A percentile compares a stretch with the other conserved stretches of the same genome.
phyloP scores from a whole-genome alignment of 2,329 filamentous ascomycete species.

The Nakataea oryzae region DNA sequence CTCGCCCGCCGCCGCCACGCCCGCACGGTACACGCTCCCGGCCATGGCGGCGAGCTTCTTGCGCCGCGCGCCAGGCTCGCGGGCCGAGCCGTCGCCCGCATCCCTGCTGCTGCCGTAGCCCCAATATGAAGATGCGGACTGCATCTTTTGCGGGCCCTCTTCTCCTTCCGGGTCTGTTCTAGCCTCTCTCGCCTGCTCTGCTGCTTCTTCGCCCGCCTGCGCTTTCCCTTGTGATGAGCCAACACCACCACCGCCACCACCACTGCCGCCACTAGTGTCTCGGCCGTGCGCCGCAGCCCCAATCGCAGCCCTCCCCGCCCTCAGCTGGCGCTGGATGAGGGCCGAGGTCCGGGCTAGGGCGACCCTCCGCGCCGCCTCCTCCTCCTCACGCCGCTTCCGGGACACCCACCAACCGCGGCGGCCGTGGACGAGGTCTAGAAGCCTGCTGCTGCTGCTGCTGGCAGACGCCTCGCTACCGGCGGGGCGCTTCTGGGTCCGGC shows the following conservation, averaged over 20 bases:
- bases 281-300: conserved; percentile 8
- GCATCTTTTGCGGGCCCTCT: not conserved
- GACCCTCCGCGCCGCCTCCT: not conserved
- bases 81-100: conserved; percentile 16
- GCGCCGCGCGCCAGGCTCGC: conserved; percentile 61
- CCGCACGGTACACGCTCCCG: conserved; percentile 44
- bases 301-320: not conserved
- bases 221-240: not conserved
- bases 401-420: not conserved
- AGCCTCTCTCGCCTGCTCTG: not conserved
- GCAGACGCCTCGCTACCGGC: conserved; percentile 28
- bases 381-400: not conserved
- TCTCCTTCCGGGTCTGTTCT: not conserved
- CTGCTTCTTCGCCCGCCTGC: not conserved
- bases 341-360: not conserved
- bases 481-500: conserved; percentile 46
- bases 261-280: conserved; percentile 17
- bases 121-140: conserved; percentile 4
- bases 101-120: conserved; percentile 11
- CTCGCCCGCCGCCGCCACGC: conserved; percentile 46
- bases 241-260: not conserved
- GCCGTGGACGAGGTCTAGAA: conserved; percentile 27
- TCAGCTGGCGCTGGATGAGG: conserved; percentile 1
- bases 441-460: not conserved
- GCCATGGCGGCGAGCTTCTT: conserved; percentile 64